A percentile compares a stretch with the other conserved stretches of the same genome.
phyloP scores from a whole-genome alignment of 768 basidiomycete genomes.

The Phallus indusiatus region DNA sequence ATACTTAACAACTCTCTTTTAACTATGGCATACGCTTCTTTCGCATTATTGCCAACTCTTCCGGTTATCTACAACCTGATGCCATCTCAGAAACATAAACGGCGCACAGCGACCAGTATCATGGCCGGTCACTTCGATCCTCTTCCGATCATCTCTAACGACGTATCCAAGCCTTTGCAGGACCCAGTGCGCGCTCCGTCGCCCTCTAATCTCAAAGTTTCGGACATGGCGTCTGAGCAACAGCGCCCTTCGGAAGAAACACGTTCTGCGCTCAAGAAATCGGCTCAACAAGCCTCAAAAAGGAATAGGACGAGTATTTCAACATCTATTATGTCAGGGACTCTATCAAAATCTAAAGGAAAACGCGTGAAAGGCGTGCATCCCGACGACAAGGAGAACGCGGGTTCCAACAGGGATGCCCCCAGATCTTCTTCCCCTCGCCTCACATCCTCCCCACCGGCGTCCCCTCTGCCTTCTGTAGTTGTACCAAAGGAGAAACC shows the following conservation, averaged over 20 bases:
- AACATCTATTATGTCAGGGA: not conserved
- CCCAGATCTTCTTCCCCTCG: not conserved
- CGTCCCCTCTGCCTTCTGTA: not conserved
- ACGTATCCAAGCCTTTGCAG: not conserved
- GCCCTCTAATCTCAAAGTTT: not conserved
- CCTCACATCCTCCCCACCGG: not conserved
- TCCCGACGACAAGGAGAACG: slow-evolving; percentile 7
- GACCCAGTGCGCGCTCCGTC: not conserved
- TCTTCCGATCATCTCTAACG: not conserved
- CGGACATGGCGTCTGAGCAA: not conserved
- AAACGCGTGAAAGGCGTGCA: not conserved
- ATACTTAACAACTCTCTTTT: too few relatives aligned
- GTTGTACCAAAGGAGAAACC: not conserved
- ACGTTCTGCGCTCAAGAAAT: not conserved
- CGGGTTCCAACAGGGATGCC: not conserved
- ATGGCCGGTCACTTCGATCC: slow-evolving; percentile 7
- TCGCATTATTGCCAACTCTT: not conserved
- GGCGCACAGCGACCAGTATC: slow-evolving; percentile 6
- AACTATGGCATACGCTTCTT: not conserved
- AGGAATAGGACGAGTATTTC: not conserved
- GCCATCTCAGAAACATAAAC: not conserved
- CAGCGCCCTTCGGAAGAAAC: not conserved
- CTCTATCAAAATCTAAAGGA: not conserved
- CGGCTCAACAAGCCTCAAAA: not conserved
- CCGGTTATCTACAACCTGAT: not conserved